Evolutionary conservation across 352 stramenopile genomes (phyloP).

Genomic region (Pythium brassicae): DNA sequence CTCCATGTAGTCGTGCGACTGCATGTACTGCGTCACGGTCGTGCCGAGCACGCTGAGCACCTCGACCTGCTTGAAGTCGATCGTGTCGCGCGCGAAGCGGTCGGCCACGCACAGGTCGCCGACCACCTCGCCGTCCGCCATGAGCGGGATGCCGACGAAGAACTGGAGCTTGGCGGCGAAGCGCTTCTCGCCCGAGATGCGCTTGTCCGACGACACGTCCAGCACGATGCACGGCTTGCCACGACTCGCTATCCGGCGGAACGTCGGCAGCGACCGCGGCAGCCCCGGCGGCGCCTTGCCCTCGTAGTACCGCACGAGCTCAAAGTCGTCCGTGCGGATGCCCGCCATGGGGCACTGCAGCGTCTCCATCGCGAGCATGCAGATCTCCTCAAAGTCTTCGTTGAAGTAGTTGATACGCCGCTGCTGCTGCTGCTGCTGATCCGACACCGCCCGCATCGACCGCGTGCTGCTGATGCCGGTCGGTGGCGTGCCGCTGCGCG

Average conservation of each 20-base stretch:
- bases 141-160: constrained; percentile 83
- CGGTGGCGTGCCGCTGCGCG: constrained; percentile 5
- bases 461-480: constrained; percentile 49
- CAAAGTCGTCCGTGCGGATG: constrained; percentile 84
- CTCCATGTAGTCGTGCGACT: constrained; percentile 73
- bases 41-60: constrained; percentile 85
- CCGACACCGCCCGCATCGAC: constrained; percentile 10
- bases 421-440: constrained; percentile 9
- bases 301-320: constrained; percentile 82
- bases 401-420: constrained; percentile 85
- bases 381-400: constrained; percentile 87
- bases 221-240: constrained; percentile 88
- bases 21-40: constrained; percentile 88
- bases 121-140: constrained; percentile 82
- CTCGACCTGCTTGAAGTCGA: constrained; percentile 83
- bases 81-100: constrained; percentile 67
- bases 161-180: constrained; percentile 83
- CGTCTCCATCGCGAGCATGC: constrained; percentile 84
- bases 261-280: constrained; percentile 76
- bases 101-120: constrained; percentile 84
- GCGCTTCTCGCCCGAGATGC: constrained; percentile 84
- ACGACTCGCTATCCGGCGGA: constrained; percentile 76
- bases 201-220: constrained; percentile 83
- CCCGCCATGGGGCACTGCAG: constrained; percentile 82
- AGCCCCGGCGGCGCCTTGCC: constrained; percentile 44